phyloP scores from a whole-genome alignment of 2,329 filamentous ascomycete species.

The Diaporthe amygdali region DNA sequence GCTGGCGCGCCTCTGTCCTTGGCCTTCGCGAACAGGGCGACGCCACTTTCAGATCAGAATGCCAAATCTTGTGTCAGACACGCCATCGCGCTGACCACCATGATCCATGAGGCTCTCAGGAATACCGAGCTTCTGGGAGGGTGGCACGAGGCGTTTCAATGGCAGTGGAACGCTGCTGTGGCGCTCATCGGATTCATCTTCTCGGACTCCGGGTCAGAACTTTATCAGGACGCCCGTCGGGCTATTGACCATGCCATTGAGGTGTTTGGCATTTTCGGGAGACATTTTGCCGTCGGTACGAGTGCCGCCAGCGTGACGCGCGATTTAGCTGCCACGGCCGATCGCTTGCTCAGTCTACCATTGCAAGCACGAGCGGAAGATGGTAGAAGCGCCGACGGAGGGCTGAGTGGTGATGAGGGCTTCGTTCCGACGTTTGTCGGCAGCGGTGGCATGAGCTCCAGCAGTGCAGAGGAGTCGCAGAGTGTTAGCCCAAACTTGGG shows the following conservation, averaged over 20 bases:
- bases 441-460: background rate
- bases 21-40: background rate
- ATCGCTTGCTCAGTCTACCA: background rate
- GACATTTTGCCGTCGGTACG: slow-evolving; percentile 38
- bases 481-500: background rate
- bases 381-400: background rate
- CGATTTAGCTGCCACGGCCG: background rate
- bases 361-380: background rate
- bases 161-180: slow-evolving; percentile 48
- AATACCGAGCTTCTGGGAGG: slow-evolving; percentile 39
- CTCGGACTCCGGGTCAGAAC: slow-evolving; percentile 38
- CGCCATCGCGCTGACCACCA: slow-evolving; percentile 41
- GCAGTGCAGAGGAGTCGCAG: background rate
- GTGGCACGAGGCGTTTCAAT: slow-evolving; percentile 46
- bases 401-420: background rate
- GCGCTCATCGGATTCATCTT: slow-evolving; percentile 46
- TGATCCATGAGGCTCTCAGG: slow-evolving; percentile 40
- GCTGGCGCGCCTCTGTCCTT: background rate
- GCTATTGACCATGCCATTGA: slow-evolving; percentile 39
- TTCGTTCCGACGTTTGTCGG: background rate
- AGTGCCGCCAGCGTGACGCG: slow-evolving; percentile 36
- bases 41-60: slow-evolving; percentile 32
- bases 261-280: slow-evolving; percentile 42
- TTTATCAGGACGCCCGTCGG: slow-evolving; percentile 35
- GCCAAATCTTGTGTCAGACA: slow-evolving; percentile 38